Evolutionary conservation across 371 early-diverging fungal species (phyloP).

Genomic region (Dichotomocladium elegans): DNA sequence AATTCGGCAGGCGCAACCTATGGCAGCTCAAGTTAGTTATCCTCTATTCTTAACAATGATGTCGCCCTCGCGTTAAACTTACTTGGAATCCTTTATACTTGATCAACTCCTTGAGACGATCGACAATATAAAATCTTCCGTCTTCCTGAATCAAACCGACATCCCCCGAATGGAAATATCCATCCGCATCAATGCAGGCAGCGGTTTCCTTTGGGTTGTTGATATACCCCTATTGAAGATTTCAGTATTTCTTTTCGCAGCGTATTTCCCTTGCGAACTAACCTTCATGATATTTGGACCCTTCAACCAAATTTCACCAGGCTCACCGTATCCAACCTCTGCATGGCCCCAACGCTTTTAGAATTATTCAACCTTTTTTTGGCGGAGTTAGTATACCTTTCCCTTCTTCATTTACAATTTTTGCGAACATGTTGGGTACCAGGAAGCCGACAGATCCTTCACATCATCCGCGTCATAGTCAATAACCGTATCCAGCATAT

Average conservation of each 20-base stretch:
- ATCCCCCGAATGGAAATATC: slow-evolving; percentile 85
- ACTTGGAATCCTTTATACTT: slow-evolving; percentile 74
- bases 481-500: too few species aligned
- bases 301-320: slow-evolving; percentile 73
- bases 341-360: neutral
- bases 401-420: slow-evolving; percentile 60
- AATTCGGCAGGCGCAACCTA: slow-evolving; percentile 66
- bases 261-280: too few species aligned
- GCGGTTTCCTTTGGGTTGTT: slow-evolving; percentile 66
- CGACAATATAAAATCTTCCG: slow-evolving; percentile 62
- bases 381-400: slow-evolving; percentile 31
- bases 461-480: too few species aligned
- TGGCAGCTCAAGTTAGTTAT: too few species aligned
- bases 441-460: slow-evolving; percentile 69
- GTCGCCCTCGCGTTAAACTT: too few species aligned
- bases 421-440: slow-evolving; percentile 65
- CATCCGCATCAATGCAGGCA: slow-evolving; percentile 53
- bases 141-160: slow-evolving; percentile 60
- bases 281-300: slow-evolving; percentile 78
- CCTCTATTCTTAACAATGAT: too few species aligned
- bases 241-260: too few species aligned
- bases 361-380: neutral
- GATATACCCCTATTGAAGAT: slow-evolving; percentile 47
- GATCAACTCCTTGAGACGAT: slow-evolving; percentile 76
- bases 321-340: slow-evolving; percentile 51